Evolutionary conservation across 257 asterid genomes (phyloP).

Genomic region (Echium plantagineum): DNA sequence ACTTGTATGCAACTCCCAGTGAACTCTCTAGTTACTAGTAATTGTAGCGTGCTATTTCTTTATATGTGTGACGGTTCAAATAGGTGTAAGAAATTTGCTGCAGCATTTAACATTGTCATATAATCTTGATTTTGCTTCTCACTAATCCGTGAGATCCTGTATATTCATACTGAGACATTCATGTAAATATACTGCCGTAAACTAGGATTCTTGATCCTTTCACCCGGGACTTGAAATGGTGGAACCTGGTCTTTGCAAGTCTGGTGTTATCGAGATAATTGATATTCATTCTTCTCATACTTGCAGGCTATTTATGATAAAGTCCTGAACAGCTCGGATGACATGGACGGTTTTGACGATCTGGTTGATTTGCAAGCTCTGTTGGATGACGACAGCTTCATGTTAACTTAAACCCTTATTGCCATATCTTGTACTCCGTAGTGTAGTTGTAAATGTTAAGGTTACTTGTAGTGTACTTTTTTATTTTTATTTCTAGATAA

Average conservation of each 20-base stretch:
- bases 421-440: neutral
- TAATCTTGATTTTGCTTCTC: neutral
- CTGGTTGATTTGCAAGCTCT: conserved; percentile 60
- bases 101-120: neutral
- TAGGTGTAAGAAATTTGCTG: neutral
- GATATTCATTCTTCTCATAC: conserved; percentile 7
- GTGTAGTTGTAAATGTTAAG: neutral
- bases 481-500: no score
- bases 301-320: conserved; percentile 52
- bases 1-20: no score
- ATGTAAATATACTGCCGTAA: neutral
- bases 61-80: no score
- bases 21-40: no score
- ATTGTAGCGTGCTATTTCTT: neutral
- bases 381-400: conserved; percentile 54
- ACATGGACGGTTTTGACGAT: conserved; percentile 32
- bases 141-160: no score
- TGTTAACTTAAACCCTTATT: conserved; percentile 24
- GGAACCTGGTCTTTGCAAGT: neutral
- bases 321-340: conserved; percentile 34
- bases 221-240: neutral
- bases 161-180: neutral
- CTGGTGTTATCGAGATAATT: neutral
- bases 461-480: neutral
- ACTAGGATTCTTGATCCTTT: neutral